Base-by-base conservation (phyloP, 768 basidiomycete genomes). In the Trametes sanguinea region DNA sequence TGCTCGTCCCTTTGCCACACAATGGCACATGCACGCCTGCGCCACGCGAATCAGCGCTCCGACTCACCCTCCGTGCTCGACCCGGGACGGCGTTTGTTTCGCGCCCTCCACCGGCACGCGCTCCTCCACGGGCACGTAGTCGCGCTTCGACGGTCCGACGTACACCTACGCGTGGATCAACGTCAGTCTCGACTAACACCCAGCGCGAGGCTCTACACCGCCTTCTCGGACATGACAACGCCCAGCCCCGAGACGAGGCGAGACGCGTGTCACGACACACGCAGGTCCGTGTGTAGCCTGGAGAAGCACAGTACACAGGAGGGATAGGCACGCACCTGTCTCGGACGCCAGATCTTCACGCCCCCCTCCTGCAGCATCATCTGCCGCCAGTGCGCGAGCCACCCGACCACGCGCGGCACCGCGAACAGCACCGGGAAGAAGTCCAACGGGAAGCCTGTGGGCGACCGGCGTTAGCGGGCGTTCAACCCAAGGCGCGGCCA, bases 371-470 rank as follows among this genome's bases (percentile, higher is more conserved):
- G 88, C 48, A 96, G 77, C 94, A 95, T 95, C 90, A 95, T 92
- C 87, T 95, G 91, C 57, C 91, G 81, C 94, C 94, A 95, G 74
- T 95, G 94, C 0, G 93, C 91, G 7, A 95, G 79, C 94, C 94
- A 95, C 17, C 94, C 94, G 30, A 93, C 92, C 7, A 96, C 92
- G 22, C 94, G 85, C 1, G 94, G 94, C 2, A 96, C 93, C 17
- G 88, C 93, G 70, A 96, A 96, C 35, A 96, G 77, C 22, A 96
- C 94, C 0, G 94, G 94, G 85, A 95, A 95, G 75, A 91, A 95
- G 76, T 96, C 94, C 66, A 91, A 81, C 2, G 94, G 94, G 82
- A 95, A 95, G 46, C 94, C 91, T 91, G 64, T 32, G 44, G 44
- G 30, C 46, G 22, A 2, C 13, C 57, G 46, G 51, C 14, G 43